Percentiles rank a stretch among this genome's conserved stretches.
These are phyloP conservation scores for Bruguiera gymnorhiza DNA, from an alignment of 345 rosid species.

Conservation along the genomic window DNA sequence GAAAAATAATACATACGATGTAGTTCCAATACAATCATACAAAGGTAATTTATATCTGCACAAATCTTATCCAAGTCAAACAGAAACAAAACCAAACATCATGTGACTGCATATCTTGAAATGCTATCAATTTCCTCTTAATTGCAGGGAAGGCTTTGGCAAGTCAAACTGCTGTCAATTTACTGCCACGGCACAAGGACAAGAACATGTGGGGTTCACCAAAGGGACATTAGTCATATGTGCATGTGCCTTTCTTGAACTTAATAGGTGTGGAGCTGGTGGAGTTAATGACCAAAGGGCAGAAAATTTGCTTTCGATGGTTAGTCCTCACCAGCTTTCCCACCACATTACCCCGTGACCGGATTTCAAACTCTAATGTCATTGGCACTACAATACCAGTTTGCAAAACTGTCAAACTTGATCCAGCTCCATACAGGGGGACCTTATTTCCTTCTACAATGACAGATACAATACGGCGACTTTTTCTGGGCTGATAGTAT, in stretches of 20 bases:
- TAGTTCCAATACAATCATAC: background rate
- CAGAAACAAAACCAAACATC: background rate
- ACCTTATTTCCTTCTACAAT: conserved; percentile 62
- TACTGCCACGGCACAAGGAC: too few relatives aligned
- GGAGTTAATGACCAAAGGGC: conserved; percentile 59
- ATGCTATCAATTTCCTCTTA: background rate
- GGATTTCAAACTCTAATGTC: conserved; percentile 51
- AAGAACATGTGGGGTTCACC: background rate
- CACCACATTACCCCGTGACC: conserved; percentile 66
- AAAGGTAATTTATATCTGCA: background rate
- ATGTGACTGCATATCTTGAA: too few relatives aligned
- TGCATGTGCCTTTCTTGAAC: conserved; percentile 39
- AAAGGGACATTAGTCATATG: conserved; percentile 15
- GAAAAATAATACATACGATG: background rate
- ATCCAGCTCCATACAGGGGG: conserved; percentile 76
- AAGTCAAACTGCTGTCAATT: background rate
- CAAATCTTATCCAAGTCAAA: background rate
- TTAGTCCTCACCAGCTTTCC: conserved; percentile 71
- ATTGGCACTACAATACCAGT: conserved; percentile 47
- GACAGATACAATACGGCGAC: conserved; percentile 47
- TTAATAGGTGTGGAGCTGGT: conserved; percentile 49
- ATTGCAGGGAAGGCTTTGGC: background rate
- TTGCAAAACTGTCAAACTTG: conserved; percentile 42
- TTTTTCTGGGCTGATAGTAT: conserved; percentile 70
- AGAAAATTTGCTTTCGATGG: conserved; percentile 49